Evolutionary conservation across 805 yeast genomes (phyloP), one percentile per base, ranked within the genome.

Genomic region (Kazachstania psychrophila): DNA sequence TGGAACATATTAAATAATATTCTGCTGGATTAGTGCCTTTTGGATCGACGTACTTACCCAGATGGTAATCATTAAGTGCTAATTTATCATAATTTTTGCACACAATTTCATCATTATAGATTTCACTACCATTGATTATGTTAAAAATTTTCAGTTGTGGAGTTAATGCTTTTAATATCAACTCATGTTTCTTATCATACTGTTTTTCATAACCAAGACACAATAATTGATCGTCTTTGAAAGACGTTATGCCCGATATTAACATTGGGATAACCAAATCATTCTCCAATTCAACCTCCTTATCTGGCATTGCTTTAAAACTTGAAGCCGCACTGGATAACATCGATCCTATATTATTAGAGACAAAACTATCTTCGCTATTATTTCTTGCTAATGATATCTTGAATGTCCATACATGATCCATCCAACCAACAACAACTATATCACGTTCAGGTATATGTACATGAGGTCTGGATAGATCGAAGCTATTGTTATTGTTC

Each of bases 361-460:
- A 30, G 5, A 13, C 23, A 25, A 32, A 29, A n/a, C 12, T 18
- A 19, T 39, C 39, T 11, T 32, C 31, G n/a, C 14, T 39, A 23
- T 20, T 15, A 4, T 31, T 38, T 28, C 23, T 36, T 2, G 25
- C 15, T 7, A 38, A 28, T 5, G 70, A 64, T 7, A 76, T 59
- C 41, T 76, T 67, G 25, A 86, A 60, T 15, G 70, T 62, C 94
- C 95, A 88, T 3, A 89, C 65, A 44, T 77, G 72, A 42, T 75
- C 69, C 3, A 76, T 82, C 97, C 97, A 92, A 0, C 88, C 94
- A 18, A 92, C 69, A 1, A 83, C 58, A 9, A 86, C 63, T 42
- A 83, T 58, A 51, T 79, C 81, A 2, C 69, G 60, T 47, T 79
- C 94, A 0, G 79, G 75, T 37, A 69, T 68, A 39, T 74, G 75